These are phyloP conservation scores for Ophiocordyceps australis DNA, from an alignment of 2,329 filamentous ascomycete genomes.

Conservation along the genomic window DNA sequence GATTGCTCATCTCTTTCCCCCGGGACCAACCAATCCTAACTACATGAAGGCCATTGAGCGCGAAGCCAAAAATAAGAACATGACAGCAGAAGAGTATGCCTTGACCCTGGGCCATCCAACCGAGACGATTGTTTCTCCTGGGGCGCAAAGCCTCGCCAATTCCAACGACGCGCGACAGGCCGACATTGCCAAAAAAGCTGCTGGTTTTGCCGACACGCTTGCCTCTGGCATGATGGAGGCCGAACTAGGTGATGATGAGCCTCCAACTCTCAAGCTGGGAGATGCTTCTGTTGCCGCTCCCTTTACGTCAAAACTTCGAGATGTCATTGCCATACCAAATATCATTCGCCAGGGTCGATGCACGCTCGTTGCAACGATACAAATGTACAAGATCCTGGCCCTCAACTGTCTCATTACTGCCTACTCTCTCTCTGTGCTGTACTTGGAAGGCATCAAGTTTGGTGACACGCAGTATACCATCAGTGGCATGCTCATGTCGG, in stretches of 20 bases:
- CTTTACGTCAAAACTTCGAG: constrained; percentile 93
- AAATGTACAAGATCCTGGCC: constrained; percentile 99
- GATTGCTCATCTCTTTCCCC: constrained; percentile 89
- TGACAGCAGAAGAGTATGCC: constrained; percentile 39
- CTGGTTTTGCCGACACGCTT: constrained; percentile 70
- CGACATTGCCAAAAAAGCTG: constrained; percentile 53
- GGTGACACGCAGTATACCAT: constrained; percentile 97
- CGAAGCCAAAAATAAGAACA: constrained; percentile 64
- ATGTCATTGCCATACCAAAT: constrained; percentile 93
- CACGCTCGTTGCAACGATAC: constrained; percentile 93
- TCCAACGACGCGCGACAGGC: constrained; percentile 20
- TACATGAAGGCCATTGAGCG: constrained; percentile 82
- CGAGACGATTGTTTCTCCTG: constrained; percentile 49
- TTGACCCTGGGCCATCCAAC: constrained; percentile 31
- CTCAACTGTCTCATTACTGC: constrained; percentile 96
- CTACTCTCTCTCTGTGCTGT: constrained; percentile 90
- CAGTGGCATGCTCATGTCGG: constrained; percentile 98
- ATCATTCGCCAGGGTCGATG: constrained; percentile 96
- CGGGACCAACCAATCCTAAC: constrained; percentile 81
- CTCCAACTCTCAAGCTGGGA: constrained; percentile 88
- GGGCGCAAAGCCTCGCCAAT: constrained; percentile 32
- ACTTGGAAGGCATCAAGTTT: constrained; percentile 97
- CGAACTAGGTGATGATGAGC: constrained; percentile 75
- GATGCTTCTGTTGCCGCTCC: constrained; percentile 94
- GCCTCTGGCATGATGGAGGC: constrained; percentile 77